Percentiles rank a stretch among this genome's conserved stretches.
phyloP scores from a whole-genome alignment of 768 basidiomycete species.

The Coprinopsis cinerea region DNA sequence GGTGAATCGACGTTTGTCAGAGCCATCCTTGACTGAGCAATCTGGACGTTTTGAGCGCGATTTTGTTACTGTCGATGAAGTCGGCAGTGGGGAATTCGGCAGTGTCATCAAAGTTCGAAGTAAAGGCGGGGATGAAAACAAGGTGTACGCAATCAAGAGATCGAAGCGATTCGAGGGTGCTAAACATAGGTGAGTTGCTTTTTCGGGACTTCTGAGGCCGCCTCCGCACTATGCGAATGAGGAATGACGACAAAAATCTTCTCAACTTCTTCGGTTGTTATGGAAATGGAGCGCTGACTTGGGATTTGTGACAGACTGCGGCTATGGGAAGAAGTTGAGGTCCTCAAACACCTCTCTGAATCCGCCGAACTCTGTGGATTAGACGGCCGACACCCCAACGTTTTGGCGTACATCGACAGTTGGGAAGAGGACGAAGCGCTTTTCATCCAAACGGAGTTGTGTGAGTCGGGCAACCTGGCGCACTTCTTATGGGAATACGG shows the following conservation, averaged over 20 bases:
- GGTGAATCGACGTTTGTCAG: conserved; percentile 28
- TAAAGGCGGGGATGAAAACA: conserved; percentile 49
- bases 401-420: conserved; percentile 85
- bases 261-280: conserved; percentile 20
- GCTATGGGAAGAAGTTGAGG: conserved; percentile 90
- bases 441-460: conserved; percentile 92
- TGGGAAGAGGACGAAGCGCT: conserved; percentile 91
- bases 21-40: conserved; percentile 41
- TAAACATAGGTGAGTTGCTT: conserved; percentile 71
- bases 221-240: neutral
- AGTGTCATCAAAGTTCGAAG: conserved; percentile 80
- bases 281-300: conserved; percentile 19
- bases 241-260: neutral
- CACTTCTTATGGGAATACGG: conserved; percentile 92
- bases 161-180: conserved; percentile 89
- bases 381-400: conserved; percentile 60
- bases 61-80: conserved; percentile 71
- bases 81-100: conserved; percentile 92
- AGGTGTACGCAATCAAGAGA: conserved; percentile 86
- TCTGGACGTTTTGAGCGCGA: conserved; percentile 72
- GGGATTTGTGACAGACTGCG: conserved; percentile 50
- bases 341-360: conserved; percentile 68
- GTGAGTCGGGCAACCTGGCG: conserved; percentile 87
- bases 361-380: conserved; percentile 34
- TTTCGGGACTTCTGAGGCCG: conserved; percentile 9